Percentiles rank a stretch among this genome's conserved stretches.
Evolutionary conservation across 2,329 filamentous ascomycete genomes (phyloP).

Genomic region (Pseudogymnoascus sp.): DNA sequence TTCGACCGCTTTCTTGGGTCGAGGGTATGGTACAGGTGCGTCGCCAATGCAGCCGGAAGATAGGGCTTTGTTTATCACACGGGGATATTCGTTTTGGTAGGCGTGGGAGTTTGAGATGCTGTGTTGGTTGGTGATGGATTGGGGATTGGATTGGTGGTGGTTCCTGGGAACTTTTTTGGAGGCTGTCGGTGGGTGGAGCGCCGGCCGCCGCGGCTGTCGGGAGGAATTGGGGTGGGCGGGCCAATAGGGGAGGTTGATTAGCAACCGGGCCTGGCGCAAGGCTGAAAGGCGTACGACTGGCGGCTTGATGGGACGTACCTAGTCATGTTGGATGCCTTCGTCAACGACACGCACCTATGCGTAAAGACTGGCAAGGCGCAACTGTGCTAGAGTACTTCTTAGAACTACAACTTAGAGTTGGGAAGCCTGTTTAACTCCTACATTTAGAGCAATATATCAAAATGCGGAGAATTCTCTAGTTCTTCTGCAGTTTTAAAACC

Average conservation of each 20-base stretch:
- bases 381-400: too few relatives aligned
- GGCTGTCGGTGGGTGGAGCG: neutral
- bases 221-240: neutral
- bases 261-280: neutral
- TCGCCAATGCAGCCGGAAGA: neutral
- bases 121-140: neutral
- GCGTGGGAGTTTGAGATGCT: neutral
- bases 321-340: too few relatives aligned
- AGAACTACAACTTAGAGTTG: too few relatives aligned
- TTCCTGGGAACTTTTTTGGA: conserved; percentile 4
- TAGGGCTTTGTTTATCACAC: neutral
- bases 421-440: too few relatives aligned
- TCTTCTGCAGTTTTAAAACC: too few relatives aligned
- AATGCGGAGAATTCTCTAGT: too few relatives aligned
- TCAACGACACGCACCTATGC: too few relatives aligned
- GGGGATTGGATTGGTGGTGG: neutral
- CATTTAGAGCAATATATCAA: too few relatives aligned
- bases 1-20: neutral
- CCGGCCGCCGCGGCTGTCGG: neutral
- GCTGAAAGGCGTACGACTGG: too few relatives aligned
- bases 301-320: too few relatives aligned
- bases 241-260: neutral
- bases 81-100: neutral
- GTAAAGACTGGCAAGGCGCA: too few relatives aligned
- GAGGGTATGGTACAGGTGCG: neutral